Percentiles rank a stretch among this genome's conserved stretches.
These are phyloP conservation scores for Amaranthus cruentus DNA, from an alignment of 148 eudicot species.

Conservation along the genomic window DNA sequence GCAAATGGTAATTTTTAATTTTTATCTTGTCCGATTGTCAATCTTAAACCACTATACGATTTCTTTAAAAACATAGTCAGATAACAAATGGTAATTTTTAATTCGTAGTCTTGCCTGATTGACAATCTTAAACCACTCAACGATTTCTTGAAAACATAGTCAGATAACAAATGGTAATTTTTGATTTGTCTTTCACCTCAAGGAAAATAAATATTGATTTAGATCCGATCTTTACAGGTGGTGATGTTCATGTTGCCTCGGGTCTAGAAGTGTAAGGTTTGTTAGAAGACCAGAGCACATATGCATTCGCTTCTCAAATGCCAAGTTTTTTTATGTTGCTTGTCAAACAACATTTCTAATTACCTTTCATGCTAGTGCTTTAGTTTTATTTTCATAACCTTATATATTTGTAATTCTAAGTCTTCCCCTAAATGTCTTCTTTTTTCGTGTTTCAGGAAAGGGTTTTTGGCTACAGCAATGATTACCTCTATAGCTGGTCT, in stretches of 20 bases:
- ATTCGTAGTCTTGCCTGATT: too few species aligned
- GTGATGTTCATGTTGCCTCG: neutral
- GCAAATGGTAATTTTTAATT: neutral
- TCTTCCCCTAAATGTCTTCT: neutral
- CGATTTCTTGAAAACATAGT: neutral
- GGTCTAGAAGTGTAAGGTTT: neutral
- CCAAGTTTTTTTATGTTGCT: neutral
- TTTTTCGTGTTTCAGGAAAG: conserved; percentile 20
- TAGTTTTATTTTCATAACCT: neutral
- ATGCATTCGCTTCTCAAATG: neutral
- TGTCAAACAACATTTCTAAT: neutral
- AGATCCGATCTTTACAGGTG: neutral
- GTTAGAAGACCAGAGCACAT: neutral
- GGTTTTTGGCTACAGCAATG: conserved; percentile 27
- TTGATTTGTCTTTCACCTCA: neutral
- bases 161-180: neutral
- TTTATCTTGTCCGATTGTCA: neutral
- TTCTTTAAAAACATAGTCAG: neutral
- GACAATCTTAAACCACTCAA: neutral
- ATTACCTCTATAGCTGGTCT: conserved; percentile 30
- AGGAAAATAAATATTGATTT: neutral
- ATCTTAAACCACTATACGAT: neutral
- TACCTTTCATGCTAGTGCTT: neutral
- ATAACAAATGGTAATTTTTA: neutral
- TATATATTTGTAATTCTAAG: neutral